Evolutionary conservation across 495 filamentous ascomycete species (phyloP), one percentile per base, ranked within the genome.

Genomic region (Chaetomium fimeti): DNA sequence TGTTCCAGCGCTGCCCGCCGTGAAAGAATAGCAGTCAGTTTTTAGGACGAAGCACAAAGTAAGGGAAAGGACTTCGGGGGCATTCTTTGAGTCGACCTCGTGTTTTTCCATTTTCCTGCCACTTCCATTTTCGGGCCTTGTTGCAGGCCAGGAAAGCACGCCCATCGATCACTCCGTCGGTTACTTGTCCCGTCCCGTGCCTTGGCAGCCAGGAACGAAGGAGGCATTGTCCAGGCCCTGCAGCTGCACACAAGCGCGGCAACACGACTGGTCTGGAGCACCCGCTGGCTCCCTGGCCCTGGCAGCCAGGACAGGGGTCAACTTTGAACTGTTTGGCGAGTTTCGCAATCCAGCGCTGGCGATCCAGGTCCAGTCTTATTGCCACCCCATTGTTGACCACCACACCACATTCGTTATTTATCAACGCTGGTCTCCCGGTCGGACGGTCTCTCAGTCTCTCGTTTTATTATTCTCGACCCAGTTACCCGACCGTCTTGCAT

Each of bases 271-370:
- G 68, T 28, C 57, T 71, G 69, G 53, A 57, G 48, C 62, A 51
- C 62, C 53, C 63, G 55, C n/a, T 28, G 25, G 48, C 49, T 2
- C 56, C 45, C 68, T 43, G 61, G 53, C 3, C 65, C 42, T 25
- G 15, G 42, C 55, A 59, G 64, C 67, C 61, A 64, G 65, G 43
- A 67, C 61, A 68, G 57, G 71, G 63, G 57, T 67, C 65, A 43
- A 65, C 62, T 66, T 73, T 73, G 69, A 73, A 40, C 67, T 67
- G 69, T 71, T 73, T 71, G 61, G 66, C 69, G 63, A 73, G 71
- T 69, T 71, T 73, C 71, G 69, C 67, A 65, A 57, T 56, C 48
- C 60, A 67, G 57, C 61, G 15, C 40, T 36, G 32, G 32, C 32
- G 57, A 54, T 32, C 56, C 68, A 65, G 49, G 36, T 58, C 57